A percentile compares a stretch with the other conserved stretches of the same genome.
Evolutionary conservation across 257 asterid species (phyloP).

Genomic region (Solanum rostratum): DNA sequence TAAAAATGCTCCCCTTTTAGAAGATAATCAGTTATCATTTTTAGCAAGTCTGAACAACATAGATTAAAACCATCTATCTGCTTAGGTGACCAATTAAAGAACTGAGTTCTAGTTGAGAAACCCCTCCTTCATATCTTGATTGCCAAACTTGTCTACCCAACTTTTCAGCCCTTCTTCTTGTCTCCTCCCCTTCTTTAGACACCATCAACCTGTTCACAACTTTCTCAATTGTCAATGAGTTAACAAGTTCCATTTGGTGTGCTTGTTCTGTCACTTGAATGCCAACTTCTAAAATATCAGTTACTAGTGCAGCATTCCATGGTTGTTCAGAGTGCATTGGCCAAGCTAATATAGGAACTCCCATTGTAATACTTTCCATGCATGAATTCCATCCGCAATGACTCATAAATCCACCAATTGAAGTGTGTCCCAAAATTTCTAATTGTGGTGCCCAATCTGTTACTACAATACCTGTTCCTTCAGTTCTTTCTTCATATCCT

Average conservation of each 20-base stretch:
- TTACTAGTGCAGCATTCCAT: constrained; percentile 23
- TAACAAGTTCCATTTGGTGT: not conserved
- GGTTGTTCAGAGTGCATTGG: constrained; percentile 54
- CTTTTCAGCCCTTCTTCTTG: constrained; percentile 31
- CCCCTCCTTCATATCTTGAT: constrained; percentile 32
- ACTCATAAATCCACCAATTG: not conserved
- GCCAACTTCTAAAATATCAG: constrained; percentile 16
- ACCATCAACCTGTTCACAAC: constrained; percentile 37
- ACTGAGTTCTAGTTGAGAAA: constrained; percentile 25
- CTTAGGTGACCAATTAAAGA: constrained; percentile 36
- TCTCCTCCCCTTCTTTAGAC: constrained; percentile 26
- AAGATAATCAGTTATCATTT: not conserved
- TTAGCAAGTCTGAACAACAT: not conserved
- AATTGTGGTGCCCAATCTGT: constrained; percentile 46
- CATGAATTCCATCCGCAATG: not conserved
- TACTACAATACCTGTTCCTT: constrained; percentile 18
- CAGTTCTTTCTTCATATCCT: constrained; percentile 17
- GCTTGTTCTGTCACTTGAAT: constrained; percentile 16
- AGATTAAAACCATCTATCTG: constrained; percentile 4
- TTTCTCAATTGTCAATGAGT: not conserved
- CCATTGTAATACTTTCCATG: constrained; percentile 20
- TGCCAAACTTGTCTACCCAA: constrained; percentile 10
- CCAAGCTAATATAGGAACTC: constrained; percentile 36
- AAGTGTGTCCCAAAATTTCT: constrained; percentile 10
- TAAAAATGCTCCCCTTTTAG: not conserved